phyloP scores from a whole-genome alignment of 441 rosid species.

The Populus trichocarpa region DNA sequence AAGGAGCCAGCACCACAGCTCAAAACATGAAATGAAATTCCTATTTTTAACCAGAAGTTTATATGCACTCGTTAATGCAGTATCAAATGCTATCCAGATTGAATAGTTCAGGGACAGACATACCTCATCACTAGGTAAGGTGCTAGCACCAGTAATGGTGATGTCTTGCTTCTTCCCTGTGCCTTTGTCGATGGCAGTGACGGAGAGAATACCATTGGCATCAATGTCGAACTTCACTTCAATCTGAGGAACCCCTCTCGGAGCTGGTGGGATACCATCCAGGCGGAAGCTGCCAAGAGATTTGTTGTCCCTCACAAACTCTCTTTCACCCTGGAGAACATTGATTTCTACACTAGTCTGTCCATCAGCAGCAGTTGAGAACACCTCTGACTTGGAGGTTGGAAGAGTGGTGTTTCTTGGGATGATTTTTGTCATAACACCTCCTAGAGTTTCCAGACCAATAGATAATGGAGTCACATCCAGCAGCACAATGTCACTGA shows the following conservation, averaged over 20 bases:
- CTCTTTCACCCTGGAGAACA: constrained; percentile 95
- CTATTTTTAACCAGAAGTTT: background rate
- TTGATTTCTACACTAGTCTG: constrained; percentile 96
- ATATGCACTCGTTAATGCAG: background rate
- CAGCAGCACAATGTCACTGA: constrained; percentile 83
- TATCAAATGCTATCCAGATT: background rate
- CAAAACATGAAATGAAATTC: background rate
- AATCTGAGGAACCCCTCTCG: constrained; percentile 92
- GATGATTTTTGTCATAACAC: constrained; percentile 90
- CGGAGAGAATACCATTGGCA: constrained; percentile 93
- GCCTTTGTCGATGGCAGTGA: constrained; percentile 79
- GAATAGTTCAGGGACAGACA: background rate
- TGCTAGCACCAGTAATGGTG: constrained; percentile 95
- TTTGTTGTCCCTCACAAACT: constrained; percentile 89
- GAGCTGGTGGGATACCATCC: constrained; percentile 94
- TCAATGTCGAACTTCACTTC: constrained; percentile 94
- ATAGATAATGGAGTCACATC: constrained; percentile 88
- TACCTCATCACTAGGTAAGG: constrained; percentile 86
- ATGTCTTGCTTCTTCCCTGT: constrained; percentile 97
- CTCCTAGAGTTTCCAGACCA: constrained; percentile 91
- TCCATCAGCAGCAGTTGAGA: constrained; percentile 96
- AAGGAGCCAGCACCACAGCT: background rate
- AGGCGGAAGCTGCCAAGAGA: constrained; percentile 93
- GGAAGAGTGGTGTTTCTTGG: constrained; percentile 91
- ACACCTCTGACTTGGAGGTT: constrained; percentile 91